Evolutionary conservation across 108 stramenopile species (phyloP).

Genomic region (Nitzschia palea): DNA sequence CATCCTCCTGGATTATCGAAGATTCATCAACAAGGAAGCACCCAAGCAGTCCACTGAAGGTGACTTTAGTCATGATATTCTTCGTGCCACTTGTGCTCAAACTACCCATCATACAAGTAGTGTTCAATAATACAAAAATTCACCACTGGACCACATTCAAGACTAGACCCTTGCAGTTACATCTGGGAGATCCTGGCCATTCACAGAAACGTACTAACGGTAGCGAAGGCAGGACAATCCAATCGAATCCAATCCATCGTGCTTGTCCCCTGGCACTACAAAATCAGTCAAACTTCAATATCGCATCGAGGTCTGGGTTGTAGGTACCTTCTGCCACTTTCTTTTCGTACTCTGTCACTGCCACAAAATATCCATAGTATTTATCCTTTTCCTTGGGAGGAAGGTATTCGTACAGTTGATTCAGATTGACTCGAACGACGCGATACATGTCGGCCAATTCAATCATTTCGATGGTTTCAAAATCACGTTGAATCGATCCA

Average conservation of each 20-base stretch:
- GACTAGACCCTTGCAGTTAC: no score
- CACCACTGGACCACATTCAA: no score
- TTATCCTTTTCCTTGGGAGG: constrained; percentile 56
- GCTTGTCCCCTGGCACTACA: no score
- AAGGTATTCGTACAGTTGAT: constrained; percentile 50
- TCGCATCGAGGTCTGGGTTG: constrained; percentile 63
- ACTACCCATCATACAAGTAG: not conserved
- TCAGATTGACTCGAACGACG: constrained; percentile 46
- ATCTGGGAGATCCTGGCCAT: no score
- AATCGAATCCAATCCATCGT: no score
- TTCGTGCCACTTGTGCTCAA: constrained; percentile 27
- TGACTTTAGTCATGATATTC: constrained; percentile 27
- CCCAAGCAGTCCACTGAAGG: not conserved
- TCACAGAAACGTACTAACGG: no score
- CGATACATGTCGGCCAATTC: constrained; percentile 58
- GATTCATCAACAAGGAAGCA: not conserved
- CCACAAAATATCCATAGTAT: constrained; percentile 68
- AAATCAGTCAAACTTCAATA: constrained; percentile 50
- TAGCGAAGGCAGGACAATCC: no score
- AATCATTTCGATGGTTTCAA: constrained; percentile 44
- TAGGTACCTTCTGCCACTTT: constrained; percentile 64
- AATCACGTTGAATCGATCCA: constrained; percentile 33
- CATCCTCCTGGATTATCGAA: constrained; percentile 49
- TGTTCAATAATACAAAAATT: constrained; percentile 2
- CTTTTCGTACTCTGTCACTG: constrained; percentile 69